phyloP scores from a whole-genome alignment of 768 basidiomycete genomes.

The Leccinum fibrillosum region DNA sequence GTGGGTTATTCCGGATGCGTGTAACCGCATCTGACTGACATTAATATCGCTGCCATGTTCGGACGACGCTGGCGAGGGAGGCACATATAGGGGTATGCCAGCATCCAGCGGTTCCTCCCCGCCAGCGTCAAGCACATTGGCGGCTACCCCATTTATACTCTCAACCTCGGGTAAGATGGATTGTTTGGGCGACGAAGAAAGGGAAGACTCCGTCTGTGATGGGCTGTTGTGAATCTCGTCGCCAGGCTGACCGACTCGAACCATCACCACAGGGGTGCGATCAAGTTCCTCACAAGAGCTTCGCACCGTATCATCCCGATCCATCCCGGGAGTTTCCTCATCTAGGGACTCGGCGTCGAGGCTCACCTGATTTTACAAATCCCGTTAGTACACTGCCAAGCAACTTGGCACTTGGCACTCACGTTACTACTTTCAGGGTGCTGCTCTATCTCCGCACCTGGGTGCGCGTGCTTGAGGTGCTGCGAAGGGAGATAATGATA shows the following conservation, averaged over 20 bases:
- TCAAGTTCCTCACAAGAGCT: background rate
- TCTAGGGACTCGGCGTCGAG: background rate
- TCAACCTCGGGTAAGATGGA: background rate
- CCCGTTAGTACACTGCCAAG: constrained; percentile 2
- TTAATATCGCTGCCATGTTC: constrained; percentile 24
- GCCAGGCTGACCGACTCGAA: background rate
- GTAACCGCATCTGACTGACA: background rate
- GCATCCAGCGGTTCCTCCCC: background rate
- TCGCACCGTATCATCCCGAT: background rate
- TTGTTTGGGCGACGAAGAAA: constrained; percentile 1
- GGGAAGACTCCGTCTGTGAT: background rate
- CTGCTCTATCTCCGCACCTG: constrained; percentile 2
- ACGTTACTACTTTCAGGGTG: background rate
- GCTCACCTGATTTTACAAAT: constrained; percentile 3
- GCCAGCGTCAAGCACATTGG: background rate
- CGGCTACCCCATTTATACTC: background rate
- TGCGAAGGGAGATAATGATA: constrained; percentile 10
- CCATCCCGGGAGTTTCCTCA: background rate
- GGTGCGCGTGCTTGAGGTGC: constrained; percentile 22
- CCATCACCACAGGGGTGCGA: background rate
- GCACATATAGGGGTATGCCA: background rate
- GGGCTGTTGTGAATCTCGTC: background rate
- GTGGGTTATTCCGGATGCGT: background rate
- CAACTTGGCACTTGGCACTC: constrained; percentile 4
- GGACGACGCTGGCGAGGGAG: constrained; percentile 27